Conservation (phyloP, 352 stramenopile species). For the Pythium aquatile region DNA sequence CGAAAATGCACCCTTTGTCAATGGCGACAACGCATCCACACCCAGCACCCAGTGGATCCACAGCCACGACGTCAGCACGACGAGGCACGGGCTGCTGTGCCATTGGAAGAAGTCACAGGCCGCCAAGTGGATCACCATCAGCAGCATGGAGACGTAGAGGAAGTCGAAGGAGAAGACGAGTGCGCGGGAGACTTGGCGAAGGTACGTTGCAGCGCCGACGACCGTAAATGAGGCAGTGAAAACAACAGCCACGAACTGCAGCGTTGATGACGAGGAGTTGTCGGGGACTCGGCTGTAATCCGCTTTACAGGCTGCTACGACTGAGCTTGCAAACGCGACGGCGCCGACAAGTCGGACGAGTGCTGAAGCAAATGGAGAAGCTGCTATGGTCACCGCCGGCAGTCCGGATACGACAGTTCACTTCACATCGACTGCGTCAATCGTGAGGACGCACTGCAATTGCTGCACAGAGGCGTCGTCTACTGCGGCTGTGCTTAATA, state of each 20-base stretch:
- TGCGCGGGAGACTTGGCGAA: neutral
- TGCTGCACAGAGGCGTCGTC: neutral
- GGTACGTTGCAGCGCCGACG: neutral
- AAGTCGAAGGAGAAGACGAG: slow-evolving; percentile 15
- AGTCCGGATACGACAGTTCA: no score
- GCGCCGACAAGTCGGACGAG: no score
- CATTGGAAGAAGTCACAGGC: slow-evolving; percentile 17
- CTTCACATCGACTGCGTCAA: no score
- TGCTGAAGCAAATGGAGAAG: no score
- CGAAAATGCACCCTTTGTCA: neutral
- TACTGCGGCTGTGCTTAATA: neutral
- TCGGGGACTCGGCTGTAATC: no score
- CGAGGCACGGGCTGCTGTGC: slow-evolving; percentile 3
- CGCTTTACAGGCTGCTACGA: no score
- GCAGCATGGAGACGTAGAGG: slow-evolving; percentile 16
- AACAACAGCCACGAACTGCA: no score
- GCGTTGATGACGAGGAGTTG: no score
- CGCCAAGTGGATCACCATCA: slow-evolving; percentile 12
- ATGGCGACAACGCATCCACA: slow-evolving; percentile 10
- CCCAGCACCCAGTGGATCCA: slow-evolving; percentile 23
- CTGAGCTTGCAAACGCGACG: no score
- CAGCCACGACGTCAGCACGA: slow-evolving; percentile 14
- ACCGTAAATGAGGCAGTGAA: no score
- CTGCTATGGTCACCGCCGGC: no score
- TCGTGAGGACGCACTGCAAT: no score